Conservation (phyloP, 225 moss, liverwort and hornwort species). For the Sphagnum contortum region DNA sequence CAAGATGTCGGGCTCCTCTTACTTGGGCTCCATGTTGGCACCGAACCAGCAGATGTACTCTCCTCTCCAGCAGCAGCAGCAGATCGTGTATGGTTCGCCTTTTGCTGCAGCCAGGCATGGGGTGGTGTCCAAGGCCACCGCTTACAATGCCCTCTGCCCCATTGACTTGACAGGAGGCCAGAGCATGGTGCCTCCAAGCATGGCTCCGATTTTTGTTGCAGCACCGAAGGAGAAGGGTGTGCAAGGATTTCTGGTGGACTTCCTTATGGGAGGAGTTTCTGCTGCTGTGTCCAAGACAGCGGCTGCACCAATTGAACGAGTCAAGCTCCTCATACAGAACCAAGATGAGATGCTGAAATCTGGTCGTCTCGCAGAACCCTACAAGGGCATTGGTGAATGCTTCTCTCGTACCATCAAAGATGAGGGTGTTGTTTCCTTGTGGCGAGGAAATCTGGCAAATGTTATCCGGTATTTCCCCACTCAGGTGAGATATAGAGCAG, state of each 20-base stretch:
- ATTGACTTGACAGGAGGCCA: slow-evolving; percentile 21
- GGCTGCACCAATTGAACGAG: slow-evolving; percentile 1
- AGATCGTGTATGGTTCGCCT: slow-evolving; percentile 12
- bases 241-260: slow-evolving; percentile 17
- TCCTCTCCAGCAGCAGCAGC: slow-evolving; percentile 3
- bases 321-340: slow-evolving; percentile 46
- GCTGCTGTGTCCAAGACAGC: slow-evolving; percentile 3
- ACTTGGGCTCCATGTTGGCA: slow-evolving; percentile 24
- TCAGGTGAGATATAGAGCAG: not conserved
- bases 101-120: slow-evolving; percentile 25
- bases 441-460: slow-evolving; percentile 28
- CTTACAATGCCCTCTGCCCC: slow-evolving; percentile 24
- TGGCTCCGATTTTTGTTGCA: slow-evolving; percentile 27
- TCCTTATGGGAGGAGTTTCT: slow-evolving; percentile 6
- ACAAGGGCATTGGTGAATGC: slow-evolving; percentile 52
- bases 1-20: slow-evolving; percentile 36
- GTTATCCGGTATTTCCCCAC: slow-evolving; percentile 13
- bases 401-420: slow-evolving; percentile 26
- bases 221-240: slow-evolving; percentile 26
- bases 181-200: slow-evolving; percentile 2
- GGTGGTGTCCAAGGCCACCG: slow-evolving; percentile 11
- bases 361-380: slow-evolving; percentile 31
- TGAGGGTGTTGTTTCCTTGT: slow-evolving; percentile 22
- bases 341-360: slow-evolving; percentile 51
- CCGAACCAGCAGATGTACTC: slow-evolving; percentile 16